Evolutionary conservation across 768 basidiomycete genomes (phyloP).

Genomic region (Coprinopsis sp.): DNA sequence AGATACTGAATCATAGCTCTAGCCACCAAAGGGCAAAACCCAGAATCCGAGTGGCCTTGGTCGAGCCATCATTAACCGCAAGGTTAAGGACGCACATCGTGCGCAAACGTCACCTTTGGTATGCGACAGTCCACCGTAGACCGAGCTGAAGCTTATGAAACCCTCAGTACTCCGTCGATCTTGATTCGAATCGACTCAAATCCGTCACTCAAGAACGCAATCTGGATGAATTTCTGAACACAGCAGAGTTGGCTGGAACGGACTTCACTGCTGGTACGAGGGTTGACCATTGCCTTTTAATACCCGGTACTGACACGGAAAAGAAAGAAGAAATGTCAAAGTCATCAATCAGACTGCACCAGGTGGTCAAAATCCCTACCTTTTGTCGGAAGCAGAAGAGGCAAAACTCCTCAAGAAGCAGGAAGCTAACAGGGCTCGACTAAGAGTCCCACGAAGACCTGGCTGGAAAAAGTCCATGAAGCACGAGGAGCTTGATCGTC

Average conservation of each 20-base stretch:
- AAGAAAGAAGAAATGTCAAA: slow-evolving; percentile 78
- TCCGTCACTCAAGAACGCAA: slow-evolving; percentile 96
- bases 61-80: slow-evolving; percentile 90
- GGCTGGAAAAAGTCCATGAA: slow-evolving; percentile 84
- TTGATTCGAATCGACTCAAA: slow-evolving; percentile 67
- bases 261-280: slow-evolving; percentile 90
- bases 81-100: slow-evolving; percentile 68
- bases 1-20: background rate
- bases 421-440: slow-evolving; percentile 60
- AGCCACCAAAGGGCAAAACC: slow-evolving; percentile 59
- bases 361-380: slow-evolving; percentile 73
- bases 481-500: slow-evolving; percentile 71
- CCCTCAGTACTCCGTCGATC: slow-evolving; percentile 69
- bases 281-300: background rate
- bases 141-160: slow-evolving; percentile 10
- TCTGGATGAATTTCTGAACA: slow-evolving; percentile 92
- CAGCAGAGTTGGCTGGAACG: slow-evolving; percentile 89
- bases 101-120: slow-evolving; percentile 65
- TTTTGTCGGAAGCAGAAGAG: slow-evolving; percentile 82
- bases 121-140: slow-evolving; percentile 21
- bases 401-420: slow-evolving; percentile 69
- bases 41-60: slow-evolving; percentile 82
- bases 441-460: slow-evolving; percentile 88
- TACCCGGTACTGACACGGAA: slow-evolving; percentile 8
- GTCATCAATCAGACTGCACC: slow-evolving; percentile 59